phyloP scores from a whole-genome alignment of 2,329 filamentous ascomycete genomes.

The Biscogniauxia mediterranea region DNA sequence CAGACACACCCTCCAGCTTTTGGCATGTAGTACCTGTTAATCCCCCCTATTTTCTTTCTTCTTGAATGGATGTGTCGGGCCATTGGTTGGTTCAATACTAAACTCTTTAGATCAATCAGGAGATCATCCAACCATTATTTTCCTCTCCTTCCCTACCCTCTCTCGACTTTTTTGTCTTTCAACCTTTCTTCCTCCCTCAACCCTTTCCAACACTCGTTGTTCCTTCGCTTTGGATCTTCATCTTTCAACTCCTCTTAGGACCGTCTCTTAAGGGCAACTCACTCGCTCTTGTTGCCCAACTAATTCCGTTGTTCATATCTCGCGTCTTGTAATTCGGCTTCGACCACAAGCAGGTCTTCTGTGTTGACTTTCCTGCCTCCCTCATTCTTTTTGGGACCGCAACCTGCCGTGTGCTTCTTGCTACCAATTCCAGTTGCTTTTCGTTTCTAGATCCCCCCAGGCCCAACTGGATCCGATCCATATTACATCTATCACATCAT shows the following conservation, averaged over 20 bases:
- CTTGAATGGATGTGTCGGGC: not conserved
- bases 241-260: slow-evolving; percentile 16
- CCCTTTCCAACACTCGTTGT: slow-evolving; percentile 21
- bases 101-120: slow-evolving; percentile 11
- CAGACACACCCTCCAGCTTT: slow-evolving; percentile 13
- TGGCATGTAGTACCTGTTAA: not conserved
- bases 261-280: slow-evolving; percentile 19
- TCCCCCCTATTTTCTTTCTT: slow-evolving; percentile 10
- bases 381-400: slow-evolving; percentile 20
- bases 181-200: not conserved
- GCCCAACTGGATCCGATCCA: not conserved
- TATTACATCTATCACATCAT: slow-evolving; percentile 37
- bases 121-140: slow-evolving; percentile 8
- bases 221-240: slow-evolving; percentile 5
- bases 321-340: slow-evolving; percentile 13
- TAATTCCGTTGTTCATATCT: slow-evolving; percentile 9
- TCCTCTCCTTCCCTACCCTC: slow-evolving; percentile 14
- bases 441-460: slow-evolving; percentile 1
- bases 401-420: slow-evolving; percentile 7
- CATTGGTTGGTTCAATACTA: not conserved
- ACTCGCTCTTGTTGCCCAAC: slow-evolving; percentile 29
- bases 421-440: slow-evolving; percentile 10
- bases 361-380: slow-evolving; percentile 10
- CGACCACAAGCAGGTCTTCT: slow-evolving; percentile 5
- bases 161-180: not conserved